Conservation (phyloP, 257 asterid species). For the Linderniella brevidens region DNA sequence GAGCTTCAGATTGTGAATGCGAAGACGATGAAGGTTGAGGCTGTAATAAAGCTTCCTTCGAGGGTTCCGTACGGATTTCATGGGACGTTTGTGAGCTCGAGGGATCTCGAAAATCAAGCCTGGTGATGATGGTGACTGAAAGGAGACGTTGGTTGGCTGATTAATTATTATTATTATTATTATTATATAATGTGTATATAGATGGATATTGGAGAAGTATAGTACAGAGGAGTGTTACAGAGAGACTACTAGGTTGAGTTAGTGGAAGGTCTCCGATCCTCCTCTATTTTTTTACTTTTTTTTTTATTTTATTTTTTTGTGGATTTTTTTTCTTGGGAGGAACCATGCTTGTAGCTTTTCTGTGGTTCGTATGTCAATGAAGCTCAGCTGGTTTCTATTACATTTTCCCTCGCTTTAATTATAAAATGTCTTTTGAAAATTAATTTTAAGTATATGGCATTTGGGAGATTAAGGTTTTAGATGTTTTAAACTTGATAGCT, state of each 20-base stretch:
- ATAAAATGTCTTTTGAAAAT: background rate
- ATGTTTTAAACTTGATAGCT: no score
- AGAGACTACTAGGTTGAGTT: no score
- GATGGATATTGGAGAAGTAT: no score
- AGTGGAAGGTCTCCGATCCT: background rate
- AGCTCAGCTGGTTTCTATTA: constrained; percentile 3
- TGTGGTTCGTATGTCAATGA: background rate
- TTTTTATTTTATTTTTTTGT: background rate
- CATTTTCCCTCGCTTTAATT: background rate
- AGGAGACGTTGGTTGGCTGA: background rate
- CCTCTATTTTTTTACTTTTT: background rate
- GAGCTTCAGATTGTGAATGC: constrained; percentile 55
- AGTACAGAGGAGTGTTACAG: constrained; percentile 25
- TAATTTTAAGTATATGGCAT: no score
- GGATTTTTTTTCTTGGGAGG: background rate
- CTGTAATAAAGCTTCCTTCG: constrained; percentile 39
- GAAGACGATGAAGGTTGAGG: constrained; percentile 28
- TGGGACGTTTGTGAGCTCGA: constrained; percentile 45
- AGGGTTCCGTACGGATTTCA: constrained; percentile 84
- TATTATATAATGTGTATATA: no score
- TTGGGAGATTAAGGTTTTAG: background rate
- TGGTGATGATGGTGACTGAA: background rate
- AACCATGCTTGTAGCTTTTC: constrained; percentile 18
- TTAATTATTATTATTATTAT: no score
- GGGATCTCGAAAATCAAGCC: constrained; percentile 31